Percentiles rank a stretch among this genome's conserved stretches.
Conservation (phyloP, 768 basidiomycete genomes). For the Auricularia sp. region DNA sequence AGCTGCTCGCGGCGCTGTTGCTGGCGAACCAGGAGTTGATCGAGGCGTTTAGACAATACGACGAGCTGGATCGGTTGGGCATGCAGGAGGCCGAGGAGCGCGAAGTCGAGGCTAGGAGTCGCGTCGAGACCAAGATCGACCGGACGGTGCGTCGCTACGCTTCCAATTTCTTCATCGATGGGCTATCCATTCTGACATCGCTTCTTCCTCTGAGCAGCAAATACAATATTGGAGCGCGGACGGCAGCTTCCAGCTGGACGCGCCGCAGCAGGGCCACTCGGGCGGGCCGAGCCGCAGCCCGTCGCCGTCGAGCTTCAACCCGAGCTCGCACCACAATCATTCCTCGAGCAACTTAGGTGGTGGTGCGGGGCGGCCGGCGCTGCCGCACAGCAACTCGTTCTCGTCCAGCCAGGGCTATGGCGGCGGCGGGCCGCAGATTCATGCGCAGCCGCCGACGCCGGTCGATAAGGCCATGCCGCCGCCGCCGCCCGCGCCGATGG, state of each 20-base stretch:
- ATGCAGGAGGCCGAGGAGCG: conserved; percentile 42
- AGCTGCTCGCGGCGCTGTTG: conserved; percentile 62
- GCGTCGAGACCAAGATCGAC: conserved; percentile 56
- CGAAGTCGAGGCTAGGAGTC: conserved; percentile 59
- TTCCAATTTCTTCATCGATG: neutral
- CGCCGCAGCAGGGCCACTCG: conserved; percentile 2
- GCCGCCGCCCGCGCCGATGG: neutral
- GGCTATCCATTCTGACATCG: neutral
- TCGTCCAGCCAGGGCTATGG: neutral
- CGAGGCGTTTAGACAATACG: conserved; percentile 61
- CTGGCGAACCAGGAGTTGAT: conserved; percentile 63
- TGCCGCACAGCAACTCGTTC: neutral
- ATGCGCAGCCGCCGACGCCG: conserved; percentile 1
- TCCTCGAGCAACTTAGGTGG: neutral
- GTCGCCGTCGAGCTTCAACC: conserved; percentile 18
- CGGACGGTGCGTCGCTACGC: conserved; percentile 39
- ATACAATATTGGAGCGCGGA: conserved; percentile 13
- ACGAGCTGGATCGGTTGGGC: conserved; percentile 65
- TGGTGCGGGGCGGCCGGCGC: neutral
- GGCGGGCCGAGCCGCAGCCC: conserved; percentile 2
- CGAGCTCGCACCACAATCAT: conserved; percentile 4
- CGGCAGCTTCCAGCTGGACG: conserved; percentile 12
- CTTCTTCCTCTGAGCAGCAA: conserved; percentile 11
- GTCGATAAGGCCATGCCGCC: conserved; percentile 1
- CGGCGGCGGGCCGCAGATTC: neutral